These are phyloP conservation scores for Bromus sterilis DNA, from an alignment of 176 grass and related monocot genomes.

Conservation along the genomic window DNA sequence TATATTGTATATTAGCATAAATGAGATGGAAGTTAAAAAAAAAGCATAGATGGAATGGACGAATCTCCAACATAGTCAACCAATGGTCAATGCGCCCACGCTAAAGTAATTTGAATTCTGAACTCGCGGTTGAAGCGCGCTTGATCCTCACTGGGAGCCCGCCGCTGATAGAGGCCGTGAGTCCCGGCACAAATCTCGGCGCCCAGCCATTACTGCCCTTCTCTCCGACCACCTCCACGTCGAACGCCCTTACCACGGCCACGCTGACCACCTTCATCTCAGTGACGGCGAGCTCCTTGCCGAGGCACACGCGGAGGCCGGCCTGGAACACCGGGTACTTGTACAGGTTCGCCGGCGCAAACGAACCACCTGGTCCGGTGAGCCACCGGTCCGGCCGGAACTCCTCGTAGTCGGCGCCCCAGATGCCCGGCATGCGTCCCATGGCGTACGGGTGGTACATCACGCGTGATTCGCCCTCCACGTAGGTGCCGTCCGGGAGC, in stretches of 20 bases:
- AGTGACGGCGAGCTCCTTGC: background rate
- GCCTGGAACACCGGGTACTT: slow-evolving; percentile 49
- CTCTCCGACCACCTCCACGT: slow-evolving; percentile 36
- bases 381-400: slow-evolving; percentile 43
- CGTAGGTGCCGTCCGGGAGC: slow-evolving; percentile 45
- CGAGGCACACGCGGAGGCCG: background rate
- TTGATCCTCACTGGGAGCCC: slow-evolving; percentile 41
- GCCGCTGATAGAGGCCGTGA: slow-evolving; percentile 49
- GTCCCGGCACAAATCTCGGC: slow-evolving; percentile 41
- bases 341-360: slow-evolving; percentile 9
- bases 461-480: slow-evolving; percentile 29
- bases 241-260: slow-evolving; percentile 29
- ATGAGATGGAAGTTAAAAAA: too few relatives aligned
- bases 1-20: too few relatives aligned
- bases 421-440: slow-evolving; percentile 44
- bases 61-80: too few relatives aligned
- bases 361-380: background rate
- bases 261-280: slow-evolving; percentile 27
- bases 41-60: too few relatives aligned
- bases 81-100: too few relatives aligned
- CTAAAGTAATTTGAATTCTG: too few relatives aligned
- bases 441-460: slow-evolving; percentile 62
- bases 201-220: background rate
- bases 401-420: slow-evolving; percentile 25
- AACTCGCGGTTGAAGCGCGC: background rate